Evolutionary conservation across 2,329 filamentous ascomycete species (phyloP).

Genomic region (Cadophora sp.): DNA sequence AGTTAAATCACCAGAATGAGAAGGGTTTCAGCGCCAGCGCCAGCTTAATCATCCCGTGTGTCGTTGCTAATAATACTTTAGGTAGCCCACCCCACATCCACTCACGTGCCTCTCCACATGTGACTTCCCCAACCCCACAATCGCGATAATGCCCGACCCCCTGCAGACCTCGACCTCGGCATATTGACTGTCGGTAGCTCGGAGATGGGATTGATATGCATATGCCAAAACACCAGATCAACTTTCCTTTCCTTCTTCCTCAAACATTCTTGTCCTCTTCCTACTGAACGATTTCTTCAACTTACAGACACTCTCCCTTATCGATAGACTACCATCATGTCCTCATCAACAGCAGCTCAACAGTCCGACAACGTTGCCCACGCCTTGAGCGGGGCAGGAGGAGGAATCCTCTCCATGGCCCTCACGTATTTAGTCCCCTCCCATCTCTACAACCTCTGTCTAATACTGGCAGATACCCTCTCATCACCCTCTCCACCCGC

Average conservation of each 20-base stretch:
- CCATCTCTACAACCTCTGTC: conserved; percentile 5
- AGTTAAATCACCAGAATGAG: conserved; percentile 15
- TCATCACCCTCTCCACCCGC: conserved; percentile 96
- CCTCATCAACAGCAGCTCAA: conserved; percentile 45
- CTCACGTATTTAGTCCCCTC: conserved; percentile 71
- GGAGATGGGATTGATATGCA: conserved; percentile 32
- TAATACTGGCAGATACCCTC: conserved; percentile 72
- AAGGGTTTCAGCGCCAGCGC: background rate
- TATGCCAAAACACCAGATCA: conserved; percentile 5
- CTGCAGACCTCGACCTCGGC: conserved; percentile 24
- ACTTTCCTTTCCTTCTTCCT: conserved; percentile 5
- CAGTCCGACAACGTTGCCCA: conserved; percentile 98
- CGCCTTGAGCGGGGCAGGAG: conserved; percentile 89
- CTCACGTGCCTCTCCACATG: conserved; percentile 3
- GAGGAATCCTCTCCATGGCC: conserved; percentile 93
- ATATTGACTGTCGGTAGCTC: conserved; percentile 20
- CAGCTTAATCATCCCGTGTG: too few relatives aligned
- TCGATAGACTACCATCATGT: conserved; percentile 26
- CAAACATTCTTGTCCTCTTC: conserved; percentile 16
- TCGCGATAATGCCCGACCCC: conserved; percentile 2
- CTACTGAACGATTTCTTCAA: conserved; percentile 7
- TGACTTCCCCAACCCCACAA: conserved; percentile 20
- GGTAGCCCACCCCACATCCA: background rate
- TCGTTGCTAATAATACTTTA: conserved; percentile 17
- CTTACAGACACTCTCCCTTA: background rate